Evolutionary conservation across 2,329 filamentous ascomycete genomes (phyloP), one percentile per base, ranked within the genome.

Genomic region (Acarospora socialis): DNA sequence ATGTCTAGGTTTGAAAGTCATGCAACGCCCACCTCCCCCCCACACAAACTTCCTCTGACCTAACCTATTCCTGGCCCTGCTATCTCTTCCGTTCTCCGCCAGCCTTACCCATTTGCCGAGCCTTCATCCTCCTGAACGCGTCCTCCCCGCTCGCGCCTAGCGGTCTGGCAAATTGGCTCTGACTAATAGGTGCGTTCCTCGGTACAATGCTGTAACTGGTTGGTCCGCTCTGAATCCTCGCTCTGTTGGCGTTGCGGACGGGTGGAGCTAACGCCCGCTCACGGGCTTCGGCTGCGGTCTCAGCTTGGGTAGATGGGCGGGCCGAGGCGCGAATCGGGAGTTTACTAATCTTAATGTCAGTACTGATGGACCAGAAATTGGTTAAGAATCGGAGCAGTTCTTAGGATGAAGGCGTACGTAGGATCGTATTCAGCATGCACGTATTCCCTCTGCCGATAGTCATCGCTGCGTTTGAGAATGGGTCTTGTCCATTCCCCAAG

Each of bases 401-500:
- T 7, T 23, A 9, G 5, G 12, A n/a, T 9, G n/a, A n/a, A 12
- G 7, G 50, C 52, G 24, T 60, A 60, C 58, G 53, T 60, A 40
- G 71, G 71, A 50, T 77, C 73, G 47, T 71, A 77, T 19, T 64
- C 63, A 16, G 63, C 67, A 38, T 67, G 63, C 32, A 64, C 59
- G 43, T 72, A 66, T 30, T 68, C 64, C 39, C 81, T 75, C 64
- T 93, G 90, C 59, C 83, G 86, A 63, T 92, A 94, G 55, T 94
- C 84, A 47, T 93, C 84, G 39, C 81, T 92, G 44, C 84, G 77
- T 61, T 92, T 87, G 33, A 98, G 66, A 41, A 98, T 92, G 3
- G 87, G 86, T 23, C 90, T 70, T 42, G 84, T 93, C 90, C 90
- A 98, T 52, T 95, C 87, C 35, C 81, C 82, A 35, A 94, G 66